Conservation (phyloP, 2,329 filamentous ascomycete genomes). For the Emericellopsis atlantica region DNA sequence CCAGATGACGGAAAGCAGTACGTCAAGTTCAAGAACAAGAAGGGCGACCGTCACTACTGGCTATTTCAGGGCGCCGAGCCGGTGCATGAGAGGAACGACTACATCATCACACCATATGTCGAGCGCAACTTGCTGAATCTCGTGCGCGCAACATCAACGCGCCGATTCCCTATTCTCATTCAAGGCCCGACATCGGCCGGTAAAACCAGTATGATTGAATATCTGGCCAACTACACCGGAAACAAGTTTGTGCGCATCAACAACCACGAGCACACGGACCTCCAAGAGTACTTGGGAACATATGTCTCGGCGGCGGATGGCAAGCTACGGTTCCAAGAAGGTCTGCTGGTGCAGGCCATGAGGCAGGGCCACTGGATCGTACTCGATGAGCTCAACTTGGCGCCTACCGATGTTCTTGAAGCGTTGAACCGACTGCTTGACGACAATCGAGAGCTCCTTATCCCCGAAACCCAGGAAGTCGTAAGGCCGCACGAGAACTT, state of each 20-base stretch:
- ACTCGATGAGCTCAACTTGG: constrained; percentile 91
- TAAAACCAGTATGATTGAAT: constrained; percentile 99
- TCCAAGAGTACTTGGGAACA: constrained; percentile 94
- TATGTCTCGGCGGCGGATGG: constrained; percentile 83
- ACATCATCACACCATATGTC: constrained; percentile 94
- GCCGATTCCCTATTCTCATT: constrained; percentile 84
- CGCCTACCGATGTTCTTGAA: constrained; percentile 92
- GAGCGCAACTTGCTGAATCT: constrained; percentile 90
- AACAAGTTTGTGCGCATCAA: constrained; percentile 98
- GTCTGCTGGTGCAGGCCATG: constrained; percentile 82
- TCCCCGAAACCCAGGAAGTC: constrained; percentile 92
- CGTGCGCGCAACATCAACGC: constrained; percentile 83
- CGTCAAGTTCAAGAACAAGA: constrained; percentile 61
- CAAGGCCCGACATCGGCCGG: constrained; percentile 95
- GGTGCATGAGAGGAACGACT: constrained; percentile 63
- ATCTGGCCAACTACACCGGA: constrained; percentile 88
- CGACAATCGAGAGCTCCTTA: constrained; percentile 88
- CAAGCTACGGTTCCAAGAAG: constrained; percentile 82
- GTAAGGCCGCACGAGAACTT: constrained; percentile 89
- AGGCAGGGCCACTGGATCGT: constrained; percentile 96
- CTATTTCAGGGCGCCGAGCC: constrained; percentile 61
- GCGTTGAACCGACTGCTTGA: constrained; percentile 90
- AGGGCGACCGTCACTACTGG: constrained; percentile 69
- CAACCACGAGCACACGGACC: constrained; percentile 96
- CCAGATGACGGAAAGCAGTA: constrained; percentile 68